Percentiles rank a stretch among this genome's conserved stretches.
Evolutionary conservation across 2,329 filamentous ascomycete species (phyloP).

Genomic region (Fusarium sp.): DNA sequence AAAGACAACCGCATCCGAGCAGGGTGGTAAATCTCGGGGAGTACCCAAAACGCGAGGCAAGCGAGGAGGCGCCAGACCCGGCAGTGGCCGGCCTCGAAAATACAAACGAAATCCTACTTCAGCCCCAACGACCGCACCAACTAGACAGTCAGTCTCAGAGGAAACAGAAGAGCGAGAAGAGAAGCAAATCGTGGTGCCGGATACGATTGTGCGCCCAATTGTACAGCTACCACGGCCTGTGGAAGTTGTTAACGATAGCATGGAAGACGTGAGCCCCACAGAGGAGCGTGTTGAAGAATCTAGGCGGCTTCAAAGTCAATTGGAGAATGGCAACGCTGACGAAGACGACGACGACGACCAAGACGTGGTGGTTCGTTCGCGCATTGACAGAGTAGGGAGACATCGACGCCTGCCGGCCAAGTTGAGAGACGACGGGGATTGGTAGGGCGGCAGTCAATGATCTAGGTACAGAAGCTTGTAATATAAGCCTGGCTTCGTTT

Average conservation of each 20-base stretch:
- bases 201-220: constrained; percentile 23
- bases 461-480: constrained; percentile 4
- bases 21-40: constrained; percentile 33
- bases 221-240: constrained; percentile 6
- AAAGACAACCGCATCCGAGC: constrained; percentile 22
- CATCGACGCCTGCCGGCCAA: constrained; percentile 53
- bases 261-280: constrained; percentile 50
- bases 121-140: constrained; percentile 3
- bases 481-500: constrained; percentile 2
- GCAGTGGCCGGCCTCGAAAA: constrained; percentile 56
- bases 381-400: constrained; percentile 44
- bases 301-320: constrained; percentile 22
- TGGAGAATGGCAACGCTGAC: constrained; percentile 46
- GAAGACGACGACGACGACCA: constrained; percentile 50
- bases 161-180: constrained; percentile 21
- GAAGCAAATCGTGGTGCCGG: constrained; percentile 26
- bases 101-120: constrained; percentile 48
- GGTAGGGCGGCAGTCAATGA: constrained; percentile 29
- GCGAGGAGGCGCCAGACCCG: constrained; percentile 54
- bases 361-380: constrained; percentile 48
- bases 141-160: constrained; percentile 14
- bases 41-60: constrained; percentile 52
- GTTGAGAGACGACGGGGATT: constrained; percentile 50
- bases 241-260: constrained; percentile 23
- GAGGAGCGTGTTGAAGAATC: constrained; percentile 43